Percentiles rank a stretch among this genome's conserved stretches.
Evolutionary conservation across 2,329 filamentous ascomycete species (phyloP).

Genomic region (Penicillium thymicola): DNA sequence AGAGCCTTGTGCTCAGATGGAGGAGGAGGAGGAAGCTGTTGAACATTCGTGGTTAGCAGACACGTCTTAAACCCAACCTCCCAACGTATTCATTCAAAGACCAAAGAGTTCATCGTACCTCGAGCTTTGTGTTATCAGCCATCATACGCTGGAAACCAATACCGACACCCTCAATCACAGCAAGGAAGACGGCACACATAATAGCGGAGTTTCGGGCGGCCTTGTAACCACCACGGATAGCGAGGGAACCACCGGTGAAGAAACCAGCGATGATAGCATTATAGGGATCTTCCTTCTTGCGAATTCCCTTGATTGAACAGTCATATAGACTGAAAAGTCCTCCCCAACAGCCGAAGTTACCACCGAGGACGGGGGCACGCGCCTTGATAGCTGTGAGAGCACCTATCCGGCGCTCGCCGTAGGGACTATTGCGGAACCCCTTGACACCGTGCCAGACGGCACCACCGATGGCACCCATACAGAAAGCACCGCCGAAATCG

Average conservation of each 20-base stretch:
- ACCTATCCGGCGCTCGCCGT: conserved; percentile 93
- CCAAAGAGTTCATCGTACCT: conserved; percentile 35
- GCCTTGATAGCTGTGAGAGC: conserved; percentile 97
- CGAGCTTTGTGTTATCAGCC: conserved; percentile 80
- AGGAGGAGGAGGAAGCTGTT: conserved; percentile 35
- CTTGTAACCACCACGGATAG: conserved; percentile 86
- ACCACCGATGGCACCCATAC: conserved; percentile 83
- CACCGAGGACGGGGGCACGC: conserved; percentile 89
- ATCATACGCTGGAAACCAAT: conserved; percentile 95
- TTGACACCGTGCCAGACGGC: conserved; percentile 97
- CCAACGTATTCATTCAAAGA: not conserved
- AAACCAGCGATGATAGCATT: conserved; percentile 98
- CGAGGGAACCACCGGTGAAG: conserved; percentile 89
- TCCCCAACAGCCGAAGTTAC: conserved; percentile 98
- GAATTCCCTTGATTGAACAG: conserved; percentile 89
- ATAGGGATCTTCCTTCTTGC: conserved; percentile 97
- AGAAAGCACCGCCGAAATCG: conserved; percentile 96
- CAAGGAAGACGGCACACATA: conserved; percentile 88
- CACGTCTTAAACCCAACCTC: not conserved
- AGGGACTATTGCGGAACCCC: conserved; percentile 82
- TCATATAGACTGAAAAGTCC: conserved; percentile 95
- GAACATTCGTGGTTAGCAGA: not conserved
- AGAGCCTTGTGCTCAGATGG: conserved; percentile 37
- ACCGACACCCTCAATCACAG: conserved; percentile 94
- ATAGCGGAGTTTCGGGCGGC: conserved; percentile 94